phyloP scores from a whole-genome alignment of 495 filamentous ascomycete species.

The Tuber microsphaerosporum region DNA sequence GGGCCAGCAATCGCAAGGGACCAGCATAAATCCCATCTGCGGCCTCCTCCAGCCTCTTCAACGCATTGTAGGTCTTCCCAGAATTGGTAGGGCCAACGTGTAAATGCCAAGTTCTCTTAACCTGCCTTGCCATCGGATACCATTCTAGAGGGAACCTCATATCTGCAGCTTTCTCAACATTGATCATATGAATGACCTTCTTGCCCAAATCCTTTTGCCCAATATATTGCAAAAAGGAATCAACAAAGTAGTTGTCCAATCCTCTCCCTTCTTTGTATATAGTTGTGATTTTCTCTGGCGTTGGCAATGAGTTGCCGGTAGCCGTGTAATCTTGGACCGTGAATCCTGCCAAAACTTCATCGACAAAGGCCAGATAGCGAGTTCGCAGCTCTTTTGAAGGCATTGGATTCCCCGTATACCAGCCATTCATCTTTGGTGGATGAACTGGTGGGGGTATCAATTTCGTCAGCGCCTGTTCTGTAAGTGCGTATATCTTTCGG shows the following conservation, averaged over 20 bases:
- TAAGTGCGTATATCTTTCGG: background rate
- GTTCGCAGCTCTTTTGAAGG: background rate
- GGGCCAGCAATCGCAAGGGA: slow-evolving; percentile 80
- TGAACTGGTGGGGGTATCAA: background rate
- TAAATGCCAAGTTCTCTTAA: slow-evolving; percentile 77
- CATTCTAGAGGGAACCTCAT: slow-evolving; percentile 80
- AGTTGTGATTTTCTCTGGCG: background rate
- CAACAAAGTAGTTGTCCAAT: background rate
- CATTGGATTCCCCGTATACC: background rate
- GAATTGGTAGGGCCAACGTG: slow-evolving; percentile 98
- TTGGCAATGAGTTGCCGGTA: background rate
- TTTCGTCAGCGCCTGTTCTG: background rate
- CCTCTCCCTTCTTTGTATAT: background rate
- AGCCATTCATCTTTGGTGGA: background rate
- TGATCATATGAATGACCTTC: slow-evolving; percentile 9
- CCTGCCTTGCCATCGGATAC: slow-evolving; percentile 71
- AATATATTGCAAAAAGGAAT: background rate
- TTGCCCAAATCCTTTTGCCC: background rate
- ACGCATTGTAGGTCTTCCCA: slow-evolving; percentile 92
- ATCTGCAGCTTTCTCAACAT: slow-evolving; percentile 65
- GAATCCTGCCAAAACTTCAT: background rate
- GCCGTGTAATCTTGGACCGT: background rate
- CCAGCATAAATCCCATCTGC: slow-evolving; percentile 82
- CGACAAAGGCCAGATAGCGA: background rate
- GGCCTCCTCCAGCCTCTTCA: slow-evolving; percentile 73